Base-by-base conservation (phyloP, 192 early-diverging fungal species). In the Coemansia sp. region DNA sequence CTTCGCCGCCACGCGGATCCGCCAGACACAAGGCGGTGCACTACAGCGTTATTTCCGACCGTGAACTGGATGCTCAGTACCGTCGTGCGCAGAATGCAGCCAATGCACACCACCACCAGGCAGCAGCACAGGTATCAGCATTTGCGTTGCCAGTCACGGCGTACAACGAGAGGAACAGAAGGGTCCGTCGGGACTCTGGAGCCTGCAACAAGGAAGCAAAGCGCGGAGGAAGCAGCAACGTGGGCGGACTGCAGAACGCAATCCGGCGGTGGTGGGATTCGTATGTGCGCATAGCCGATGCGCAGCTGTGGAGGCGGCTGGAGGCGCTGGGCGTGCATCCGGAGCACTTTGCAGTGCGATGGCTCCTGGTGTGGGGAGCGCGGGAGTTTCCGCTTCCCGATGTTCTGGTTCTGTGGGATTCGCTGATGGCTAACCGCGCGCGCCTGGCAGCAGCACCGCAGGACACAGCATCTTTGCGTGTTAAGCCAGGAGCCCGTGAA, bases 301-400 rank as follows among this genome's bases (percentile, higher is more conserved):
- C 65, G n/a, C 70, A 86, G 39, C 68, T 92, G 23, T 91, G 87
- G 85, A 64, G 65, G 39, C 82, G 90, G 75, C 53, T 93, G 50
- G 84, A 87, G 44, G 67, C 64, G n/a, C 89, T 91, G 64, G 83
- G 85, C 41, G 83, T 93, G 15, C 82, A 89, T 23, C 86, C 89
- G 16, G 85, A 87, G 53, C 92, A 89, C 68, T 94, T 89, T 72
- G 85, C 87, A n/a, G 91, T 94, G 71, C 87, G 92, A 1, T 94
- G 93, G 93, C 78, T 93, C 58, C 90, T 92, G 12, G 89, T 91
- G 8, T 70, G 92, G 45, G 87, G 87, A 41, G 87, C 91, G 8
- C 91, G 92, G 70, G 91, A 92, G 76, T 90, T 87, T 74, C 74
- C 86, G 37, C 75, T 94, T 9, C 93, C 93, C 0, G 92, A 93